Evolutionary conservation across 305 asterid species (phyloP), one percentile per base, ranked within the genome.

Genomic region (Striga hermonthica): DNA sequence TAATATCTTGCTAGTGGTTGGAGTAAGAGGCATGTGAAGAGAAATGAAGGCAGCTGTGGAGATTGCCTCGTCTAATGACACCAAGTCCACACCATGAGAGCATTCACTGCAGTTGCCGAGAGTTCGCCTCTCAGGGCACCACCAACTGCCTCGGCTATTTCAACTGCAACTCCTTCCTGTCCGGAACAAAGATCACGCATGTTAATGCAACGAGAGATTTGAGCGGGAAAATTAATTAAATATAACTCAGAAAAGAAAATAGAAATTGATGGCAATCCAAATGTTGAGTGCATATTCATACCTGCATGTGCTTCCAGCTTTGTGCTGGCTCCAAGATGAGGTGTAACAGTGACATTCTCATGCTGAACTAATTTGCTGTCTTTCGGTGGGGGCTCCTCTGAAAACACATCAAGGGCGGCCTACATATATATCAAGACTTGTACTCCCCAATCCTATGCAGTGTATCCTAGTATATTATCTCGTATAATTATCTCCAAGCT

Each of bases 221-320:
- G 4, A 47, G 53, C 1, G 31, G 31, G 31, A 22, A 22, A 22
- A 22, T 22, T 22, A 22, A 22, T 22, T 22, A 22, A 22, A 22
- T 22, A 22, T n/a, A 22, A 22, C 31, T 22, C 31, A 22, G 31
- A 22, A 22, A 22, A 22, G 1, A 22, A 22, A 22, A 22, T 22
- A 22, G 31, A 22, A 0, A 22, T 22, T 22, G 45, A 60, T 15
- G 67, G 11, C 16, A 10, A n/a, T 10, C 16, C 63, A 34, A 34
- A 39, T 38, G 6, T 72, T 36, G 52, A 53, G 53, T 47, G 7
- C 15, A 47, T 47, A 47, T 14, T 56, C 70, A 57, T 68, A 88
- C 97, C 93, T 91, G n/a, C n/a, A n/a, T n/a, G 98, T 47, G 98
- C 98, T 80, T 91, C 98, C 82, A n/a, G n/a, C n/a, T 85, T 89